Evolutionary conservation across 1,284 basidiomycete species (phyloP), one percentile per base, ranked within the genome.

Genomic region (Vanrija pseudolonga): DNA sequence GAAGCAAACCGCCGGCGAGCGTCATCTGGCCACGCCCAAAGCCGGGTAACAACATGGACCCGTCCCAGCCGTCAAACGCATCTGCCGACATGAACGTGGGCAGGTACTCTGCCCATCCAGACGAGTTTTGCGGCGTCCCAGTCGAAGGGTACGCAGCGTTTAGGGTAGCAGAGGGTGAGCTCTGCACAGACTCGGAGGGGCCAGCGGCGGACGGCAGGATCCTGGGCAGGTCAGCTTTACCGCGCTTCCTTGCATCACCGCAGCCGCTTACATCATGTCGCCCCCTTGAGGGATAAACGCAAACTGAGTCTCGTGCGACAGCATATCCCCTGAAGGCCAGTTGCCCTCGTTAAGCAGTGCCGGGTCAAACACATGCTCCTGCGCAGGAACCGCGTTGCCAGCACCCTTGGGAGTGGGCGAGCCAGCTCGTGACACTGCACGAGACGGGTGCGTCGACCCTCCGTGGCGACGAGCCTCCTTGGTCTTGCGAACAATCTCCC

Each of bases 401-500:
- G 18, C 20, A 32, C 55, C 53, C 45, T 57, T 57, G 1, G 55
- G 49, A 8, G 44, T 26, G 0, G 58, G 58, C n/a, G 53, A 56
- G 12, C 56, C 56, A 5, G 47, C 56, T 2, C 60, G 47, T 6
- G 51, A 54, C 20, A 44, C 60, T 2, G 46, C 56, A 4, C 56
- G 56, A 3, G 60, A 61, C 12, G 60, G 50, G 46, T 61, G 56
- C 0, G 53, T 47, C 1, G 53, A 56, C 22, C 51, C 51, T 3
- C 55, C 50, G 6, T 56, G 53, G 20, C 62, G 57, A 28, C 64
- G 53, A 14, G 61, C 39, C 51, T 75, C 68, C 83, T 84, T 56
- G 0, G 71, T 74, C 53, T 72, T 72, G 37, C 71, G 67, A 9
- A 79, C 69, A 46, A 79, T 83, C 12, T 89, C 89, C 6, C 87